A percentile compares a stretch with the other conserved stretches of the same genome.
phyloP scores from a whole-genome alignment of 2,329 filamentous ascomycete genomes.

The Aspergillus neotritici region DNA sequence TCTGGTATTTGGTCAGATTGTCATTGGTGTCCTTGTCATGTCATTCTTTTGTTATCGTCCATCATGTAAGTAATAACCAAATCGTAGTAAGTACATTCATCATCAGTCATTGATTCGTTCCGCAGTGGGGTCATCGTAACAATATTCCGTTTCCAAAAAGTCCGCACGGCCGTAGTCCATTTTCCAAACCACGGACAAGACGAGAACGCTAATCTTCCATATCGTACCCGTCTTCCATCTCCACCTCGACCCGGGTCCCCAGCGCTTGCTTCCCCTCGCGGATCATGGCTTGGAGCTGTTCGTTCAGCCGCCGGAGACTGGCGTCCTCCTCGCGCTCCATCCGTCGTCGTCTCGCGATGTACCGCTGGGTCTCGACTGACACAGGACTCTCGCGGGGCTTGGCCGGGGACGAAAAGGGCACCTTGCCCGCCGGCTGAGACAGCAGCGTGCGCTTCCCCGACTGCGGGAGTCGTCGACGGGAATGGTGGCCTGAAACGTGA shows the following conservation, averaged over 20 bases:
- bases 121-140: no score
- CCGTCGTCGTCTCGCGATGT: slow-evolving; percentile 64
- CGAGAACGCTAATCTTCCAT: slow-evolving; percentile 27
- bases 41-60: no score
- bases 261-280: slow-evolving; percentile 81
- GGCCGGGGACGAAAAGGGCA: slow-evolving; percentile 20
- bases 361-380: slow-evolving; percentile 61
- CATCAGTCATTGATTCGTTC: no score
- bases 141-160: not conserved
- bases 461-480: slow-evolving; percentile 19
- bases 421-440: slow-evolving; percentile 17
- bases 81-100: no score
- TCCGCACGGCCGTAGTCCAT: not conserved
- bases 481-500: slow-evolving; percentile 15
- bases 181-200: slow-evolving; percentile 3
- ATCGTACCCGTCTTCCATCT: slow-evolving; percentile 33
- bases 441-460: slow-evolving; percentile 19
- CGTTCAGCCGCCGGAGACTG: slow-evolving; percentile 72
- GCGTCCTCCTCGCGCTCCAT: slow-evolving; percentile 75
- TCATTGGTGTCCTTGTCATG: no score
- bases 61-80: no score
- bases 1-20: no score
- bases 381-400: slow-evolving; percentile 29
- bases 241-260: slow-evolving; percentile 65
- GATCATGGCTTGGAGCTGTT: slow-evolving; percentile 78